Evolutionary conservation across 768 basidiomycete species (phyloP).

Genomic region (Mycena galopus): DNA sequence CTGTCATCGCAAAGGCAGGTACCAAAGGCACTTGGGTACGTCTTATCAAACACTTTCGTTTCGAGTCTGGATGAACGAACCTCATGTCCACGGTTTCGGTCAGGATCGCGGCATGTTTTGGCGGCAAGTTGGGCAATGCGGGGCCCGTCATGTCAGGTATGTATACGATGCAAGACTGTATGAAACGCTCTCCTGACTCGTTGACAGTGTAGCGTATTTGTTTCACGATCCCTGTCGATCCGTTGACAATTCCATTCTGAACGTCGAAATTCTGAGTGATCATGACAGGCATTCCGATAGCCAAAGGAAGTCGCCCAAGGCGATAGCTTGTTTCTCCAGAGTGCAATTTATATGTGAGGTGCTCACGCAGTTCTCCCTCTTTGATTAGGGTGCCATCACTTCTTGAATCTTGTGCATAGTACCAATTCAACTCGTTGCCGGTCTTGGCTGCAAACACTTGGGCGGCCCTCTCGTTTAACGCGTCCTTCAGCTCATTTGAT

Average conservation of each 20-base stretch:
- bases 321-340: slow-evolving; percentile 43
- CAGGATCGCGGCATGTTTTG: neutral
- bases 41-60: neutral
- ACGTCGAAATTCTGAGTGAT: slow-evolving; percentile 55
- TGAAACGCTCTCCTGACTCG: neutral
- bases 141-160: slow-evolving; percentile 9
- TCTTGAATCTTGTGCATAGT: slow-evolving; percentile 43
- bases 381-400: slow-evolving; percentile 18
- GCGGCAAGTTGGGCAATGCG: neutral
- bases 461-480: slow-evolving; percentile 46
- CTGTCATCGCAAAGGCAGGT: slow-evolving; percentile 16
- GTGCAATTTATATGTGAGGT: slow-evolving; percentile 32
- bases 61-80: slow-evolving; percentile 6
- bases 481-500: slow-evolving; percentile 52
- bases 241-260: slow-evolving; percentile 39
- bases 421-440: slow-evolving; percentile 41
- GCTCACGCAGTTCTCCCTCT: slow-evolving; percentile 36
- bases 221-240: slow-evolving; percentile 2
- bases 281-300: slow-evolving; percentile 56
- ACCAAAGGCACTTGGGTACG: slow-evolving; percentile 1
- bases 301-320: slow-evolving; percentile 50
- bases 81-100: slow-evolving; percentile 6
- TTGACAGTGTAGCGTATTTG: neutral
- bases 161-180: slow-evolving; percentile 5
- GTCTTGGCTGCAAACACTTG: slow-evolving; percentile 42